Conservation (phyloP, 768 basidiomycete species). For the Grammothele lineata region DNA sequence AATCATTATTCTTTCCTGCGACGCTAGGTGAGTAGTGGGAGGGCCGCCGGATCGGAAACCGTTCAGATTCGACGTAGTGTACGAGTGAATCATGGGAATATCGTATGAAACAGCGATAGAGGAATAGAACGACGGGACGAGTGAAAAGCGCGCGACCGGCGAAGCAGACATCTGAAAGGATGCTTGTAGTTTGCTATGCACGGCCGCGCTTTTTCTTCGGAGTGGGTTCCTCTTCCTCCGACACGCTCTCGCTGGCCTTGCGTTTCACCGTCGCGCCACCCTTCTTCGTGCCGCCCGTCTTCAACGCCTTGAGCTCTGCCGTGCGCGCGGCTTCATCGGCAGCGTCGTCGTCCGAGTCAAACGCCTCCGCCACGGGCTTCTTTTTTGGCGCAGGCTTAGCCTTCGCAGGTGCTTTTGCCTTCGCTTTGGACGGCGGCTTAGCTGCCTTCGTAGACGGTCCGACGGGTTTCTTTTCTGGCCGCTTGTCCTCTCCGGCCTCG, state of each 20-base stretch:
- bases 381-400: constrained; percentile 13
- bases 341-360: constrained; percentile 17
- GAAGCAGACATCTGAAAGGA: too few species aligned
- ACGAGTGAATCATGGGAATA: too few species aligned
- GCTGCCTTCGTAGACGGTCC: constrained; percentile 8
- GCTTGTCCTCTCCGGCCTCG: constrained; percentile 24
- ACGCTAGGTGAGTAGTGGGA: too few species aligned
- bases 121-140: too few species aligned
- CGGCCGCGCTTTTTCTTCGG: constrained; percentile 33
- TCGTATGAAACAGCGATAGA: too few species aligned
- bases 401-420: constrained; percentile 20
- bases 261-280: constrained; percentile 1
- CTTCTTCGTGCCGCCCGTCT: constrained; percentile 6
- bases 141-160: too few species aligned
- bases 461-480: not conserved
- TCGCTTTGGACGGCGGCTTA: constrained; percentile 7
- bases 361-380: constrained; percentile 9
- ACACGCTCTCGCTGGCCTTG: constrained; percentile 7
- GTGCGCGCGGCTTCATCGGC: constrained; percentile 1
- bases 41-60: too few species aligned
- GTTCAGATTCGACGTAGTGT: too few species aligned
- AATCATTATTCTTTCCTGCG: too few species aligned
- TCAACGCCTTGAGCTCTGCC: constrained; percentile 12
- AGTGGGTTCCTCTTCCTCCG: constrained; percentile 27
- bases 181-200: constrained; percentile 3